Evolutionary conservation across 1,284 basidiomycete genomes (phyloP).

Genomic region (Tylopilus sp.): DNA sequence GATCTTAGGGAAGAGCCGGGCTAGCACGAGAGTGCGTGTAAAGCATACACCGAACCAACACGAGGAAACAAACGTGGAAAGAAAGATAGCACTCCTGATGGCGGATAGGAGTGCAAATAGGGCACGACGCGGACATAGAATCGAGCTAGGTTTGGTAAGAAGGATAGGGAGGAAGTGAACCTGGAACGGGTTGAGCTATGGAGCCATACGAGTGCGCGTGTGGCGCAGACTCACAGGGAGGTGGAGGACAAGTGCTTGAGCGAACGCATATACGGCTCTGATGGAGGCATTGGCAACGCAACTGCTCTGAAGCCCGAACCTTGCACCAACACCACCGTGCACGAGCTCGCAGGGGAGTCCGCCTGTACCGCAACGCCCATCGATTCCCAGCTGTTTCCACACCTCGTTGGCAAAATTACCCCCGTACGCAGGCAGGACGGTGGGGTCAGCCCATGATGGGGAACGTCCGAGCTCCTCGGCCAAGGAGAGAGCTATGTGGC

Average conservation of each 20-base stretch:
- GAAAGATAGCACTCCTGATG: slow-evolving; percentile 63
- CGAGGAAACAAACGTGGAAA: slow-evolving; percentile 65
- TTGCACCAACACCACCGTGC: slow-evolving; percentile 50
- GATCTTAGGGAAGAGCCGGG: slow-evolving; percentile 57
- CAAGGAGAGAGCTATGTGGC: slow-evolving; percentile 42
- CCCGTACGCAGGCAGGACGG: slow-evolving; percentile 55
- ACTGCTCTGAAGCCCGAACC: slow-evolving; percentile 47
- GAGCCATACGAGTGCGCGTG: neutral
- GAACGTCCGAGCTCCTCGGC: slow-evolving; percentile 57
- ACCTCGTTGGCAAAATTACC: slow-evolving; percentile 44
- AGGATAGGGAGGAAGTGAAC: slow-evolving; percentile 65
- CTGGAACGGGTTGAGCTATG: slow-evolving; percentile 34
- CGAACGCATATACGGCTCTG: slow-evolving; percentile 53
- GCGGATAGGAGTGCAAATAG: slow-evolving; percentile 46
- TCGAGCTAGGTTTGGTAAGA: slow-evolving; percentile 50
- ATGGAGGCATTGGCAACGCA: slow-evolving; percentile 57
- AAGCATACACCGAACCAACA: slow-evolving; percentile 68
- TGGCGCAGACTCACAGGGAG: slow-evolving; percentile 50
- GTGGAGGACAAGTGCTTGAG: slow-evolving; percentile 61
- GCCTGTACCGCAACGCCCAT: slow-evolving; percentile 49
- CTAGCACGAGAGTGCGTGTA: slow-evolving; percentile 59
- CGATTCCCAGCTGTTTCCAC: slow-evolving; percentile 56
- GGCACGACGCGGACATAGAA: slow-evolving; percentile 44
- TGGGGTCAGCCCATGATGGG: slow-evolving; percentile 58
- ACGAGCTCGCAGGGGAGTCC: slow-evolving; percentile 73